Evolutionary conservation across 2,329 filamentous ascomycete genomes (phyloP), one percentile per base, ranked within the genome.

Genomic region (Tetracladium maxilliforme): DNA sequence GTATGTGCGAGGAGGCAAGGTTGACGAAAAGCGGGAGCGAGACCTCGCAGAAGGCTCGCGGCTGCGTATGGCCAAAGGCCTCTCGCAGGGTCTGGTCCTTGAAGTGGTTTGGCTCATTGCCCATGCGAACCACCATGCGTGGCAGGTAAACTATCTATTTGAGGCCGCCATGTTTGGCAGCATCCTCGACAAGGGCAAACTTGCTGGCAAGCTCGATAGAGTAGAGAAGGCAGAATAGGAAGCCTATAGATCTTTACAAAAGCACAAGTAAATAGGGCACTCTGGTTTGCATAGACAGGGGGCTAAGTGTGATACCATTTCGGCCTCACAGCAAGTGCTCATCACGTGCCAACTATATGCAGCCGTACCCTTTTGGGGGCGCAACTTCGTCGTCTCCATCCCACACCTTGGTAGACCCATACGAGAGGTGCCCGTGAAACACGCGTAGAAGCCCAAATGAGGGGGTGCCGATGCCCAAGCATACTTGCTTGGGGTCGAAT

Each of bases 81-180:
- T 31, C 27, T 33, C 32, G 11, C 17, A 29, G 15, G 37, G 32
- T n/a, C 17, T 37, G 23, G 27, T 40, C n/a, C 29, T 37, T 19
- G 34, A 37, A 21, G 29, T 36, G 33, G 30, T 30, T 13, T 41
- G 39, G 35, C 23, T 42, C 4, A 26, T 38, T 14, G 36, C 39
- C 10, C 39, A 43, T 30, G 39, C 38, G 4, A 40, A 30, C 20
- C 39, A 38, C 13, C 40, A 42, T 28, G 38, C 39, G 5, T 42
- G 40, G 39, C 40, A 43, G 25, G 38, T 43, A 5, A 42, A 42
- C 17, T 26, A 33, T 19, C 20, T 37, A n/a, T 34, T 35, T 23
- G 33, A 34, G 21, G 35, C 33, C 10, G 35, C 35, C 8, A 36
- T 37, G 33, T 36, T 36, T 16, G 33, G 35, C 11, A 37, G 33